These are phyloP conservation scores for Malus hybrid DNA, from an alignment of 331 rosid genomes.

Conservation along the genomic window DNA sequence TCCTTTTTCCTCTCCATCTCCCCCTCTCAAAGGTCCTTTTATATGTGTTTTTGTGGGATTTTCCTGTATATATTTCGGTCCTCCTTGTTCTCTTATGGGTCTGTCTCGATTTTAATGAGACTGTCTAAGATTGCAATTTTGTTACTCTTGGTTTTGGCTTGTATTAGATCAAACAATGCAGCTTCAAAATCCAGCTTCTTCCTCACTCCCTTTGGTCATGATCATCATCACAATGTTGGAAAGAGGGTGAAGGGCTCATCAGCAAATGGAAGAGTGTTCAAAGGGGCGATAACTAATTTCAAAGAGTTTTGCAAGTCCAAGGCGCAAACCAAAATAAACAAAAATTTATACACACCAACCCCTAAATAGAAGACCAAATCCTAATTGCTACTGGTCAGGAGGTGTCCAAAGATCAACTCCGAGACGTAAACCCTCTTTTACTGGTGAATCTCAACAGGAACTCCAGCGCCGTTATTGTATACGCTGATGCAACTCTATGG, in stretches of 20 bases:
- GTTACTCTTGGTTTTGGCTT: neutral
- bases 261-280: neutral
- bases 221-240: neutral
- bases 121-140: neutral
- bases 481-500: neutral
- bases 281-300: neutral
- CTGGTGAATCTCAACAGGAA: neutral
- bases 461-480: neutral
- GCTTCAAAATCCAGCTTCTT: neutral
- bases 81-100: neutral
- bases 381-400: neutral
- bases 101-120: neutral
- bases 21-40: neutral
- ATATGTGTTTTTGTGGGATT: neutral
- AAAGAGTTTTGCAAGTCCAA: conserved; percentile 23
- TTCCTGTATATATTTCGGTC: neutral
- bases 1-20: no score
- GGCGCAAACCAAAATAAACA: neutral
- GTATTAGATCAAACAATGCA: neutral
- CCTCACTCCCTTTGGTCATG: no score
- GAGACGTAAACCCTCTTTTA: neutral
- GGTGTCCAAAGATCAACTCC: neutral
- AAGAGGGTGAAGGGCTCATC: neutral
- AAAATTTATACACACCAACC: no score
- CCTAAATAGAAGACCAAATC: neutral